Base-by-base conservation (phyloP, 148 eudicot genomes). In the Rheum nobile region DNA sequence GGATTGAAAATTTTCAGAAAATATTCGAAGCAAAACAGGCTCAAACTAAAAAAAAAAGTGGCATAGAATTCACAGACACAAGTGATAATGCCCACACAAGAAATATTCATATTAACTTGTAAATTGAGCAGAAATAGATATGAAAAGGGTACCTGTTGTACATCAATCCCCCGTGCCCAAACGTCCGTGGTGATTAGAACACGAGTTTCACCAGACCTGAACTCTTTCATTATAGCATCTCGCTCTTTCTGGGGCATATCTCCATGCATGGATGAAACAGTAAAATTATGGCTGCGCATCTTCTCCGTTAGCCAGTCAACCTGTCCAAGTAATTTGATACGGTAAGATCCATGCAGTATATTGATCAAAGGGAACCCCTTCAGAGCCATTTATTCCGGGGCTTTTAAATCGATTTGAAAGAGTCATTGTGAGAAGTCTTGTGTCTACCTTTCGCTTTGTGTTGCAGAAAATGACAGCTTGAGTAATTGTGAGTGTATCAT, bases 171-270 rank as follows among this genome's bases (percentile, higher is more conserved):
- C 75, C 98, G 84, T 63, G 98, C 97, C 98, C 97, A 91, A 70
- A 95, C 97, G 82, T 95, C 98, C 8, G 98, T 95, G 21, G 98
- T 95, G 79, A 95, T 95, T 55, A 95, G 82, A 52, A 95, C 98
- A 71, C 98, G 91, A 68, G 98, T 95, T 19, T 81, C 81, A 57
- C 93, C 96, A 71, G 79, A 75, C 46, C 97, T 82, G 50, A 95
- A 95, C 76, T 91, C 97, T n/a, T 47, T 76, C 98, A 95, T 95
- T 22, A 95, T 90, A 67, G 97, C 98, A 86, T 95, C 98, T 79
- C 98, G 79, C 77, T 95, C 98, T 83, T 91, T 95, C 76, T 95
- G 98, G 55, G 98, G 98, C 98, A 95, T 91, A 74, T 90, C 97
- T 80, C 98, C 98, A 76, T 95, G 98, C 97, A 95, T 95, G 12